Evolutionary conservation across 1,139 yeast genomes (phyloP).

Genomic region (Kodamaea fungicola): DNA sequence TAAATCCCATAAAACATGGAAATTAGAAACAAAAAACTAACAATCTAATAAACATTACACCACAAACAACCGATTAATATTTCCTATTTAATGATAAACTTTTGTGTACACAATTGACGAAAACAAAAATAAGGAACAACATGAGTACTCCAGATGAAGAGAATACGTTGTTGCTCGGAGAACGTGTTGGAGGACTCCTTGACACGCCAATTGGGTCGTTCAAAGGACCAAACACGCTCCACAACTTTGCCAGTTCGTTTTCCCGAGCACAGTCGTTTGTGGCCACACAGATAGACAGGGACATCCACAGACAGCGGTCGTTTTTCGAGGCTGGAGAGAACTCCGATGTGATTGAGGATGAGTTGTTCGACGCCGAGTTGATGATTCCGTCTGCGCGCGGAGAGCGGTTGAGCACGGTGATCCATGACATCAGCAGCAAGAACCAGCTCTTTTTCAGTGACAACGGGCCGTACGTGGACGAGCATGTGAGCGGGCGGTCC

Average conservation of each 20-base stretch:
- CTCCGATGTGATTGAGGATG: conserved; percentile 40
- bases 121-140: neutral
- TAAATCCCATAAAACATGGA: too few species aligned
- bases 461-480: conserved; percentile 24
- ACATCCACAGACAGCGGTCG: conserved; percentile 41
- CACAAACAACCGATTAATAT: too few species aligned
- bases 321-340: conserved; percentile 26
- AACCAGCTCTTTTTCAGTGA: conserved; percentile 26
- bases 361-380: conserved; percentile 68
- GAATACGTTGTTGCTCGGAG: conserved; percentile 8
- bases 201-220: conserved; percentile 46
- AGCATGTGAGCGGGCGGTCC: conserved; percentile 32
- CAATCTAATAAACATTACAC: too few species aligned
- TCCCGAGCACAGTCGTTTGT: conserved; percentile 48
- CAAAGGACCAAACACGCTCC: conserved; percentile 46
- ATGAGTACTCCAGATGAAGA: conserved; percentile 13
- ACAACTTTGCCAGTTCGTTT: conserved; percentile 46
- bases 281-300: conserved; percentile 43
- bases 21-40: too few species aligned
- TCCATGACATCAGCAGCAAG: conserved; percentile 30
- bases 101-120: neutral
- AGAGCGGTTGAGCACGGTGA: conserved; percentile 57
- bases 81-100: neutral
- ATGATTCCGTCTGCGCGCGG: conserved; percentile 66
- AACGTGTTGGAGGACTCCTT: conserved; percentile 19